A percentile compares a stretch with the other conserved stretches of the same genome.
These are phyloP conservation scores for Naganishia randhawae DNA, from an alignment of 768 basidiomycete species.

Conservation along the genomic window DNA sequence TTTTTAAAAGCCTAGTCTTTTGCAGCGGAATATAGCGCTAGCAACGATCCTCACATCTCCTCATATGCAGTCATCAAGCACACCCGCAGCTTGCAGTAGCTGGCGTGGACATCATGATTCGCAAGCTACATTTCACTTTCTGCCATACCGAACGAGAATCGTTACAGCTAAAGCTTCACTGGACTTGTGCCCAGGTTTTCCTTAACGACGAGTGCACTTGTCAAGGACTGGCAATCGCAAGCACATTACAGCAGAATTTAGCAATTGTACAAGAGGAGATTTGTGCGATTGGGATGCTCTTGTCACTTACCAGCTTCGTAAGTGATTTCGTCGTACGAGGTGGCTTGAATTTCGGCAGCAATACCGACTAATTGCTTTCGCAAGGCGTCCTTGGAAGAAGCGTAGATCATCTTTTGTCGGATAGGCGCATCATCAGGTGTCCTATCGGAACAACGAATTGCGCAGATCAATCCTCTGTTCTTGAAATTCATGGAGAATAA, in stretches of 20 bases:
- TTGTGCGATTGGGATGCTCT: background rate
- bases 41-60: background rate
- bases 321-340: conserved; percentile 69
- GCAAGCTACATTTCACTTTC: background rate
- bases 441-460: conserved; percentile 56
- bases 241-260: background rate
- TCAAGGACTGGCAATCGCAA: conserved; percentile 1
- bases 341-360: conserved; percentile 77
- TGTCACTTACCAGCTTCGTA: conserved; percentile 61
- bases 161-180: background rate
- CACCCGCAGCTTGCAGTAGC: background rate
- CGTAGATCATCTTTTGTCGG: conserved; percentile 89
- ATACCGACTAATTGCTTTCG: conserved; percentile 71
- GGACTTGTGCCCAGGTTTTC: background rate
- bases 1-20: too few relatives aligned
- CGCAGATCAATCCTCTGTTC: background rate
- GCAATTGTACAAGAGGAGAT: background rate
- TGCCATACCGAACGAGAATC: background rate
- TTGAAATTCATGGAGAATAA: background rate
- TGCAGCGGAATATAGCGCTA: background rate
- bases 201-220: conserved; percentile 27
- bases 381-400: conserved; percentile 79
- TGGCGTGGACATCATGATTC: background rate
- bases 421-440: conserved; percentile 77
- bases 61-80: background rate